Evolutionary conservation across 768 basidiomycete species (phyloP).

Genomic region (Lepiota brunneoincarnata): DNA sequence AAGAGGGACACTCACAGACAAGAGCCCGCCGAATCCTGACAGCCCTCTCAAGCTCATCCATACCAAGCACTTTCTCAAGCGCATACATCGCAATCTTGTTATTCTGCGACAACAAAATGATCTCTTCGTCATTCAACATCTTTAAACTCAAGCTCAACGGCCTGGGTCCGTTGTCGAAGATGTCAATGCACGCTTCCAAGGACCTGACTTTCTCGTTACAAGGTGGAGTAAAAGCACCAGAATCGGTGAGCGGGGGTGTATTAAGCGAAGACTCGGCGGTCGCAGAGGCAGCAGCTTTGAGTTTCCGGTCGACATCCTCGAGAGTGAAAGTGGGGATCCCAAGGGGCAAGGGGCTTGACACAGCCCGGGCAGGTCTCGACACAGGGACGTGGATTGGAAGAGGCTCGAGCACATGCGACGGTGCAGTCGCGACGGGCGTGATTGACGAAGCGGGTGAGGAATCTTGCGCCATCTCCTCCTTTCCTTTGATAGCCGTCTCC

Average conservation of each 20-base stretch:
- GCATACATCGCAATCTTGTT: constrained; percentile 96
- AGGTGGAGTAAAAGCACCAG: constrained; percentile 2
- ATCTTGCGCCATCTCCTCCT: constrained; percentile 1
- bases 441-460: not conserved
- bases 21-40: constrained; percentile 84
- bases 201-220: constrained; percentile 37
- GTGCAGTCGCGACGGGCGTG: not conserved
- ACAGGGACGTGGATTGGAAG: not conserved
- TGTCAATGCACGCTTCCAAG: constrained; percentile 73
- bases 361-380: constrained; percentile 4
- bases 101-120: constrained; percentile 82
- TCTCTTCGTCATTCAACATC: constrained; percentile 85
- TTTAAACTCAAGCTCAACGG: constrained; percentile 55
- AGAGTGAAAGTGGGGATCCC: constrained; percentile 44
- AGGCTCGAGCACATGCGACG: not conserved
- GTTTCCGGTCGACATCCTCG: constrained; percentile 52
- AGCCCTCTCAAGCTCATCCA: constrained; percentile 72
- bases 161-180: constrained; percentile 74
- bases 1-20: constrained; percentile 64
- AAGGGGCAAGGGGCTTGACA: constrained; percentile 14
- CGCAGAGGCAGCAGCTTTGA: constrained; percentile 28
- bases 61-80: constrained; percentile 87
- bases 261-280: not conserved
- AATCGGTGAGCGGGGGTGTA: constrained; percentile 8
- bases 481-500: not conserved